These are phyloP conservation scores for Geranium rotundifolium DNA, from an alignment of 345 rosid genomes.

Conservation along the genomic window DNA sequence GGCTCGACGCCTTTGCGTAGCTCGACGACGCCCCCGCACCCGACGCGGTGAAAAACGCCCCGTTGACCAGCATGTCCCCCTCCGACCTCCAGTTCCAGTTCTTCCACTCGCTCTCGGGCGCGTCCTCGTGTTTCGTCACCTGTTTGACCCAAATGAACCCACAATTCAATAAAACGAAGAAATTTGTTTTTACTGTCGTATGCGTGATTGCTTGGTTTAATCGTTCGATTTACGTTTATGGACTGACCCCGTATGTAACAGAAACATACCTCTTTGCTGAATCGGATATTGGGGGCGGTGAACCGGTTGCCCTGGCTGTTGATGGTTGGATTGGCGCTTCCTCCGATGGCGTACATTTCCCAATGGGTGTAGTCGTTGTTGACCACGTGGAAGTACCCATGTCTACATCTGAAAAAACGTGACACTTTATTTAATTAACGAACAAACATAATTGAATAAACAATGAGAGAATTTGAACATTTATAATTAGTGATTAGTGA, in stretches of 20 bases:
- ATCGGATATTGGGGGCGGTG: conserved; percentile 40
- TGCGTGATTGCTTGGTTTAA: neutral
- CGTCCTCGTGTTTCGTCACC: conserved; percentile 76
- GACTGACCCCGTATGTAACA: too few species aligned
- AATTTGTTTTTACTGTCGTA: neutral
- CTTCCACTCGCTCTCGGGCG: conserved; percentile 54
- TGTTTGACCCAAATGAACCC: conserved; percentile 10
- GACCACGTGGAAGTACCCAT: conserved; percentile 85
- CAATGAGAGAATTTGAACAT: too few species aligned
- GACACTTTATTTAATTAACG: neutral
- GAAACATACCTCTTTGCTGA: conserved; percentile 51
- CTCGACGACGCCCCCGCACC: conserved; percentile 62
- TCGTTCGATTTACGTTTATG: neutral
- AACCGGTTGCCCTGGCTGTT: conserved; percentile 83
- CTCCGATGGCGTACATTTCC: conserved; percentile 91
- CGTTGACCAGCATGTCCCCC: conserved; percentile 58
- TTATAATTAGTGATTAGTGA: neutral
- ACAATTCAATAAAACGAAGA: neutral
- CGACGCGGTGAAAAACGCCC: conserved; percentile 57
- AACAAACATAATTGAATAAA: neutral
- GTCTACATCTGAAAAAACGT: conserved; percentile 48
- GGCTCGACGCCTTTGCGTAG: conserved; percentile 66
- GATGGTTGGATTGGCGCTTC: conserved; percentile 72
- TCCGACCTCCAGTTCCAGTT: conserved; percentile 77
- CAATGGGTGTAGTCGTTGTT: conserved; percentile 86